Evolutionary conservation across 2,329 filamentous ascomycete genomes (phyloP), one percentile per base, ranked within the genome.

Genomic region (Talaromyces piceae): DNA sequence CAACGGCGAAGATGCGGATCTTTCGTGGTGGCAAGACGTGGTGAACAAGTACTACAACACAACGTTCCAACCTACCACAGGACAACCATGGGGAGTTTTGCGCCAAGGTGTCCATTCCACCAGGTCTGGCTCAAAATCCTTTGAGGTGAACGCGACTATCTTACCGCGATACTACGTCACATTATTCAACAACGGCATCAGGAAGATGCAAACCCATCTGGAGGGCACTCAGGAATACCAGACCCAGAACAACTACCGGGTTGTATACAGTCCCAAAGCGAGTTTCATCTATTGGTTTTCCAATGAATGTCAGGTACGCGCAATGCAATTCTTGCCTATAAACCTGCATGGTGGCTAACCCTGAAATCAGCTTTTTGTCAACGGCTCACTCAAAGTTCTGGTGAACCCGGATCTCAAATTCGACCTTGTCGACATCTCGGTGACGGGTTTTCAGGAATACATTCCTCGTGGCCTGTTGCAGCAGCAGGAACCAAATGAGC

Each of bases 241-340:
- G 41, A 67, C 87, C 30, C 75, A 78, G 1, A 80, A 79, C 51
- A 82, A 84, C 45, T 82, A 81, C 43, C 83, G 87, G 61, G 84
- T 84, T 59, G 84, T 96, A 20, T 86, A 88, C 59, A 89, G 88
- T 62, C 73, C 74, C 22, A 87, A 83, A 61, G 83, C 89, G 23
- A 93, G 83, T 61, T 81, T 97, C 52, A 85, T 93, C 4, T 94
- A 95, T 65, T 94, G 88, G 81, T 96, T 91, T 63, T 82, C 87
- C 47, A 88, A 86, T 56, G 86, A 85, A 48, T 87, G 86, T 54
- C 89, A 93, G 65, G 87, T 91, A 76, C 69, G 81, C 76, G 6
- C 26, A 44, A n/a, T 30, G 30, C 13, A 39, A 37, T 23, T 44
- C n/a, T n/a, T n/a, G n/a, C 20, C 4, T 2, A 20, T 20, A 20